Evolutionary conservation across 768 basidiomycete species (phyloP).

Genomic region (Tylopilus intermedius): DNA sequence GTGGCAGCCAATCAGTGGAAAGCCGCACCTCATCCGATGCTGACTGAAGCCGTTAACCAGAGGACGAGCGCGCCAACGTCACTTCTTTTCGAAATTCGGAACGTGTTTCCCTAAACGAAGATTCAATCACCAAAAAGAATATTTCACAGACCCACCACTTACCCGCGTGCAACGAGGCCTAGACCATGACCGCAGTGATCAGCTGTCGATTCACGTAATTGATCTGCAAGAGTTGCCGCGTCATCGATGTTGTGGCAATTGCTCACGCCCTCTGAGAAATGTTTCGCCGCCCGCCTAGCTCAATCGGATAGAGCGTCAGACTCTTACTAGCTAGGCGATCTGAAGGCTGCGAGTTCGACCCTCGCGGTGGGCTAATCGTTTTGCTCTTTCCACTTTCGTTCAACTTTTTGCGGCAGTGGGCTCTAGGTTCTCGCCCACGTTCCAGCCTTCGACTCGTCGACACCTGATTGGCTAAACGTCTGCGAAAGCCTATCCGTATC

Average conservation of each 20-base stretch:
- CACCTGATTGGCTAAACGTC: too few species aligned
- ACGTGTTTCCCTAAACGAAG: not conserved
- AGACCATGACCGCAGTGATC: not conserved
- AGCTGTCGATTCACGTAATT: not conserved
- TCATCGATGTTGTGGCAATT: not conserved
- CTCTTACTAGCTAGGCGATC: conserved; percentile 45
- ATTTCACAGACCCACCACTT: not conserved
- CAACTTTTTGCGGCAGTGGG: too few species aligned
- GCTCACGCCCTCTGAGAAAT: too few species aligned
- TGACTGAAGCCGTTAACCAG: not conserved
- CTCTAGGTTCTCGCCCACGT: too few species aligned
- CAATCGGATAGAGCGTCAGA: conserved; percentile 68
- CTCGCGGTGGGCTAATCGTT: conserved; percentile 52
- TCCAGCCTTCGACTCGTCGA: too few species aligned
- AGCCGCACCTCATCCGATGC: not conserved
- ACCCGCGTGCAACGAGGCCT: not conserved
- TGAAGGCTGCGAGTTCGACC: conserved; percentile 64
- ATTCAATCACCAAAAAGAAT: not conserved
- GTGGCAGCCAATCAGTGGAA: not conserved
- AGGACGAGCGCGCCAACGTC: too few species aligned
- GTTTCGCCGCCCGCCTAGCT: conserved; percentile 48
- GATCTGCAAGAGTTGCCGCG: not conserved
- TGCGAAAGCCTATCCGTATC: too few species aligned
- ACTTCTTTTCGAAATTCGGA: not conserved
- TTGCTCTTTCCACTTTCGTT: not conserved